These are phyloP conservation scores for Artemisia argyi DNA, from an alignment of 129 eudicot genomes.

Conservation along the genomic window DNA sequence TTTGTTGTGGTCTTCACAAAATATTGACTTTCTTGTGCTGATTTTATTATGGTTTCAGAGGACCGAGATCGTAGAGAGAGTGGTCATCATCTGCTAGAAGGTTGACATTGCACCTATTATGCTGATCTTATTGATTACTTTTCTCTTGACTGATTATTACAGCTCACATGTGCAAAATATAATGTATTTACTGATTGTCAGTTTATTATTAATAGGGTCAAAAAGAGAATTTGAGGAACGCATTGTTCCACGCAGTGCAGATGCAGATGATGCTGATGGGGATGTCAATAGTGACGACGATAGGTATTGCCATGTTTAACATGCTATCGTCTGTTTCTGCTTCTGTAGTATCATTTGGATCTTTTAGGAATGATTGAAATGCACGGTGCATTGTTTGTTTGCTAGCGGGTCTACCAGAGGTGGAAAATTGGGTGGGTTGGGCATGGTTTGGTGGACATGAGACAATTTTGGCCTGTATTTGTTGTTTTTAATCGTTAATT, in stretches of 20 bases:
- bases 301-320: constrained; percentile 39
- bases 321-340: not conserved
- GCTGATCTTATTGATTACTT: not conserved
- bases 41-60: constrained; percentile 50
- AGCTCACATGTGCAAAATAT: not conserved
- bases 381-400: constrained; percentile 1
- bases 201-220: constrained; percentile 45
- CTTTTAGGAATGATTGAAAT: not conserved
- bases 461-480: not conserved
- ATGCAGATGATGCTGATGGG: constrained; percentile 95
- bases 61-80: constrained; percentile 91
- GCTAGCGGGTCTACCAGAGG: constrained; percentile 9
- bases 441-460: not conserved
- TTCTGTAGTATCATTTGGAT: not conserved
- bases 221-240: constrained; percentile 91
- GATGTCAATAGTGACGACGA: constrained; percentile 77
- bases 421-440: not conserved
- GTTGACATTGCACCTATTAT: constrained; percentile 36
- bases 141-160: not conserved
- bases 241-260: constrained; percentile 75
- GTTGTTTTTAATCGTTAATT: not conserved
- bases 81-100: constrained; percentile 83
- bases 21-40: constrained; percentile 11
- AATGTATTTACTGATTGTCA: not conserved
- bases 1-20: not conserved